Conservation (phyloP, 2,329 filamentous ascomycete genomes). For the Microascus cirrosus region DNA sequence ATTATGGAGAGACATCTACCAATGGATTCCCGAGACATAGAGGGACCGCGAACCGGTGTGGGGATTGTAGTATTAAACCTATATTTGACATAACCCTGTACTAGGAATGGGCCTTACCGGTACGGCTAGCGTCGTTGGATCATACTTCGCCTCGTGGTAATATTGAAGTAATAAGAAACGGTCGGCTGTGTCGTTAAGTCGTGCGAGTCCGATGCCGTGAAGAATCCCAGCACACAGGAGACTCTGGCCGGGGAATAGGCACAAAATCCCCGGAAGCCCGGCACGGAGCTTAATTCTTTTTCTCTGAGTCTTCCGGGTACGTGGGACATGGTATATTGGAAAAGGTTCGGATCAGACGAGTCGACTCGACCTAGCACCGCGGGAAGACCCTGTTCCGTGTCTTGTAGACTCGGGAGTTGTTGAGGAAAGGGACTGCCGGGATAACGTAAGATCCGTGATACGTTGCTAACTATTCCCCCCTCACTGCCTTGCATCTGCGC, state of each 20-base stretch:
- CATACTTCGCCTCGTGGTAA: too few species aligned
- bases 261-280: too few species aligned
- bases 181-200: too few species aligned
- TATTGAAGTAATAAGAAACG: too few species aligned
- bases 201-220: too few species aligned
- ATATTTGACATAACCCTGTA: not conserved
- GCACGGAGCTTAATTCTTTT: too few species aligned
- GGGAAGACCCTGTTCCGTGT: not conserved
- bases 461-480: not conserved
- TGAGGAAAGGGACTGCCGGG: not conserved
- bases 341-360: not conserved
- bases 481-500: not conserved
- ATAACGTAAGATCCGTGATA: not conserved
- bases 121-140: not conserved
- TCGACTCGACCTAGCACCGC: not conserved
- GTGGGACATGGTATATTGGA: not conserved
- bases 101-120: not conserved
- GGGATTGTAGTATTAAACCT: not conserved
- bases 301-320: not conserved
- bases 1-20: not conserved
- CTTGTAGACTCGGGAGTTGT: not conserved
- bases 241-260: too few species aligned
- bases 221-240: too few species aligned
- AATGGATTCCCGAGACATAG: not conserved
- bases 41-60: not conserved